Conservation (phyloP, 2,329 filamentous ascomycete genomes). For the Paraphaeosphaeria minitans region DNA sequence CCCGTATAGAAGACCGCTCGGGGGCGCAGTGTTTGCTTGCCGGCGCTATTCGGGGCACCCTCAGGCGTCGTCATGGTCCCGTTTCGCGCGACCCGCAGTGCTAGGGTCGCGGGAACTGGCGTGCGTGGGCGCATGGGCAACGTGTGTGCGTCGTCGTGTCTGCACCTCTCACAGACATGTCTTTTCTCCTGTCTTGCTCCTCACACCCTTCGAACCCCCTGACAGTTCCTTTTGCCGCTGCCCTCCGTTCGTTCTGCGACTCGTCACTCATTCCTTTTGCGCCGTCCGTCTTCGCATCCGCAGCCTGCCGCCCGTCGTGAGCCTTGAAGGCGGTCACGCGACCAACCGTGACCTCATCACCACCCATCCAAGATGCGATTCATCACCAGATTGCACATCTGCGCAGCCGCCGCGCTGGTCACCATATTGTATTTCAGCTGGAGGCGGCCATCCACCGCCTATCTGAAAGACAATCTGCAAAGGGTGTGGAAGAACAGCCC, state of each 20-base stretch:
- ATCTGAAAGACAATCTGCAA: conserved; percentile 33
- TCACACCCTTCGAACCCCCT: conserved; percentile 1
- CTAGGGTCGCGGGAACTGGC: not conserved
- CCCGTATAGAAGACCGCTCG: not conserved
- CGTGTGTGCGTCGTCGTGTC: not conserved
- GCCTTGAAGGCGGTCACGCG: conserved; percentile 2
- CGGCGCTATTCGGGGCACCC: not conserved
- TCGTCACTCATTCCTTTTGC: not conserved
- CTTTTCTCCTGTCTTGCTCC: conserved; percentile 14
- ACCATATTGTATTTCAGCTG: conserved; percentile 40
- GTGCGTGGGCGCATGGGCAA: conserved; percentile 4
- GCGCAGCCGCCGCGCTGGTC: conserved; percentile 30
- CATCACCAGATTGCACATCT: conserved; percentile 36
- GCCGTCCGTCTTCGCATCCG: not conserved
- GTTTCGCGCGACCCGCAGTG: conserved; percentile 3
- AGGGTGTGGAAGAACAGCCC: conserved; percentile 35
- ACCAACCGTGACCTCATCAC: not conserved
- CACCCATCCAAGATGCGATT: conserved; percentile 34
- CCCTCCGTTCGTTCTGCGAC: conserved; percentile 3
- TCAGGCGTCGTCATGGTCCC: conserved; percentile 15
- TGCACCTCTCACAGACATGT: conserved; percentile 21
- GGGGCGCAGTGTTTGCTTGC: not conserved
- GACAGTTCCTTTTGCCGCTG: conserved; percentile 1
- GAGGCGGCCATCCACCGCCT: conserved; percentile 29
- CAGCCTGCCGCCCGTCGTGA: not conserved